phyloP scores from a whole-genome alignment of 2,329 filamentous ascomycete genomes.

The Microcera coccophila region DNA sequence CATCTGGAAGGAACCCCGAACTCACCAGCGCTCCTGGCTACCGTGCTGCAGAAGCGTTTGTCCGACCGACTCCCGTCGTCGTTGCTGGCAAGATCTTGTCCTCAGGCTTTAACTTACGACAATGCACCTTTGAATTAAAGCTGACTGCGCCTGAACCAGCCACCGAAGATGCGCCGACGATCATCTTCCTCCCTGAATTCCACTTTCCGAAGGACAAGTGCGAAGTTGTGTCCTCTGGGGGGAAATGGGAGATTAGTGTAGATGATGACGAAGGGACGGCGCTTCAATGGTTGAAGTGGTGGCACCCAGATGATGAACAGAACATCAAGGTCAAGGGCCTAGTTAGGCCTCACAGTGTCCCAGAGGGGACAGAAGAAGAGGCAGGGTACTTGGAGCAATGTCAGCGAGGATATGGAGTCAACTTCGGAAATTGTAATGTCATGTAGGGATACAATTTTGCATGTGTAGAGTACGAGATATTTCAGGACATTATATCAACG shows the following conservation, averaged over 20 bases:
- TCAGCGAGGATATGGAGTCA: conserved; percentile 45
- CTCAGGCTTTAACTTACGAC: conserved; percentile 79
- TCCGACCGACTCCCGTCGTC: conserved; percentile 75
- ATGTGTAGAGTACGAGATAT: neutral
- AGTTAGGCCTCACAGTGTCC: conserved; percentile 58
- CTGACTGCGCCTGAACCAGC: conserved; percentile 60
- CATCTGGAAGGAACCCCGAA: conserved; percentile 50
- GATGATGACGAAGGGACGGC: conserved; percentile 66
- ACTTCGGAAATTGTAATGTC: conserved; percentile 45
- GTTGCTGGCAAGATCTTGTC: conserved; percentile 67
- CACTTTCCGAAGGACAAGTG: conserved; percentile 79
- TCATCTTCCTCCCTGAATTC: conserved; percentile 83
- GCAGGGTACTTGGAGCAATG: conserved; percentile 74
- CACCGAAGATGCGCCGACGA: conserved; percentile 64
- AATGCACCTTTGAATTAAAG: conserved; percentile 70
- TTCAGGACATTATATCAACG: no score
- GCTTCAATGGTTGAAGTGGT: conserved; percentile 82
- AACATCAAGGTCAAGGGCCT: conserved; percentile 71
- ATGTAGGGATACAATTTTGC: conserved; percentile 41
- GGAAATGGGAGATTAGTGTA: conserved; percentile 81
- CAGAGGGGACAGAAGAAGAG: conserved; percentile 62
- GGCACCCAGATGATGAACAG: conserved; percentile 85
- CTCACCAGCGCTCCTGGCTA: conserved; percentile 66
- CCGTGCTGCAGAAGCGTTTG: conserved; percentile 87
- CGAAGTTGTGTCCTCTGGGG: conserved; percentile 71